phyloP scores from a whole-genome alignment of 2,329 filamentous ascomycete species.

The Nakataea oryzae region DNA sequence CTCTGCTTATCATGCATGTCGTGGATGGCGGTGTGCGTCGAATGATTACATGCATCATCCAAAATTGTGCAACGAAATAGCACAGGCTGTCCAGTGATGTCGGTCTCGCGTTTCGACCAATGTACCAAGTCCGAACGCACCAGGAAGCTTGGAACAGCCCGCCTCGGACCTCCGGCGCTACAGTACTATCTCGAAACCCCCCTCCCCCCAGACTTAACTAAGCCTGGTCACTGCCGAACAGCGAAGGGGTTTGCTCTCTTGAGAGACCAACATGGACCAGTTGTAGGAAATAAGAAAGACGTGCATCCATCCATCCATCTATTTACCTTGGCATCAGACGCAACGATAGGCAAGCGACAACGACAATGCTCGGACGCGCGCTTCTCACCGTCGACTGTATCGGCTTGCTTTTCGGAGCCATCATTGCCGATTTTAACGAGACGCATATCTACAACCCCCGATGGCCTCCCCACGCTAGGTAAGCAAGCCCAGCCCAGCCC shows the following conservation, averaged over 20 bases:
- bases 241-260: neutral
- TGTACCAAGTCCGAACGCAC: neutral
- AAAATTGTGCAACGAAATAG: neutral
- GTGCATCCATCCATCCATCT: neutral
- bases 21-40: too few relatives aligned
- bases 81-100: neutral
- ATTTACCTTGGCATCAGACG: neutral
- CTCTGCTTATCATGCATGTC: too few relatives aligned
- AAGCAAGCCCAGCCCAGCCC: slow-evolving; percentile 9
- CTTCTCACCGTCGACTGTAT: slow-evolving; percentile 28
- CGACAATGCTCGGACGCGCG: slow-evolving; percentile 24
- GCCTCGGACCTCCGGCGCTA: neutral
- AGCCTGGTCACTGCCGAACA: too few relatives aligned
- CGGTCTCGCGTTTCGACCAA: neutral
- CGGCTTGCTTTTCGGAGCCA: slow-evolving; percentile 24
- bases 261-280: neutral
- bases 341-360: neutral
- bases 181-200: too few relatives aligned
- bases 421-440: slow-evolving; percentile 26
- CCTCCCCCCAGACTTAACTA: too few relatives aligned
- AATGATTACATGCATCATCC: too few relatives aligned
- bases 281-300: neutral
- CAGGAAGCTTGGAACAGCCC: neutral
- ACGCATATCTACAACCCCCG: slow-evolving; percentile 32
- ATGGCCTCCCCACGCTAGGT: slow-evolving; percentile 36